Evolutionary conservation across 1,284 basidiomycete genomes (phyloP).

Genomic region (Cutaneotrichosporon dermatis): DNA sequence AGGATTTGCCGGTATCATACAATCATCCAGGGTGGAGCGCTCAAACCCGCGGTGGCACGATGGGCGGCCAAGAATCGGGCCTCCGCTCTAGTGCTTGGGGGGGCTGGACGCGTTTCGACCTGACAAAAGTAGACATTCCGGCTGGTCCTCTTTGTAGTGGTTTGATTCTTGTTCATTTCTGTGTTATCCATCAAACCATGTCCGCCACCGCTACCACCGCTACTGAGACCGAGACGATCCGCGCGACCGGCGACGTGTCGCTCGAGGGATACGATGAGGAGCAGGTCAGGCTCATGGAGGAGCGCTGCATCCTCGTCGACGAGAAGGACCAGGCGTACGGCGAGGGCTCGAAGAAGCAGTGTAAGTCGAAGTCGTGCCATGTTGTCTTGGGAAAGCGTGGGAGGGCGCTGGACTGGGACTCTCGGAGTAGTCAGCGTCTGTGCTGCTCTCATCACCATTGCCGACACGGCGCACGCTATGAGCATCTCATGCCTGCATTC

Average conservation of each 20-base stretch:
- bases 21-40: not conserved
- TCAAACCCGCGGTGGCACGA: not conserved
- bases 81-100: not conserved
- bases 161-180: no score
- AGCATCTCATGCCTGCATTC: no score
- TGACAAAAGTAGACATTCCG: not conserved
- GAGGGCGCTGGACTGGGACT: no score
- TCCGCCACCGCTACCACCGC: not conserved
- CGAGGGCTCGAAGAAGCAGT: slow-evolving; percentile 94
- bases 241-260: slow-evolving; percentile 11
- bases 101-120: not conserved
- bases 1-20: not conserved
- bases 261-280: slow-evolving; percentile 50
- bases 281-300: slow-evolving; percentile 82
- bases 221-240: not conserved
- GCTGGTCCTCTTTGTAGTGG: not conserved
- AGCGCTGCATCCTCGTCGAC: slow-evolving; percentile 92
- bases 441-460: not conserved
- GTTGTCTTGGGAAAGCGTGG: no score
- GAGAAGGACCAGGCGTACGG: slow-evolving; percentile 83
- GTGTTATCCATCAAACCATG: not conserved
- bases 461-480: no score
- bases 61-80: not conserved
- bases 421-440: not conserved
- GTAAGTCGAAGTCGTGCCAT: slow-evolving; percentile 54